Evolutionary conservation across 768 basidiomycete species (phyloP), one percentile per base, ranked within the genome.

Genomic region (Pisolithus microcarpus): DNA sequence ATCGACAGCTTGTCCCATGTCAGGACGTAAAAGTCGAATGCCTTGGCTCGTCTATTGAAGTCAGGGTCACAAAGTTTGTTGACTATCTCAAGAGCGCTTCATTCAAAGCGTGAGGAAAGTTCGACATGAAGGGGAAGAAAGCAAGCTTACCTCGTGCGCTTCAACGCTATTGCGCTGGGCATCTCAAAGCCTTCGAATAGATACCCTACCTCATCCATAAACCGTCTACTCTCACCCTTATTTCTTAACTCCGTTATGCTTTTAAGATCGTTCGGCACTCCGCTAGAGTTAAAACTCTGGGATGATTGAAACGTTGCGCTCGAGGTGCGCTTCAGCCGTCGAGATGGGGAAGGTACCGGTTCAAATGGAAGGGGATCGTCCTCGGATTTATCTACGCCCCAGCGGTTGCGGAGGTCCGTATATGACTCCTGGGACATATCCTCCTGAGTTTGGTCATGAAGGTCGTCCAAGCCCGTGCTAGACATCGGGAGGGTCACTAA

Each of bases 201-300:
- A 66, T 91, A 92, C 0, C 90, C 90, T 3, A 90, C 78, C 59
- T 91, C 89, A 53, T 92, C 90, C 39, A 90, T 65, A 61, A 91
- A 91, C 15, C 87, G 72, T 54, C 89, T 73, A 49, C 75, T 82
- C 67, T 91, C 87, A 11, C 90, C 90, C 63, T 87, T 87, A 60
- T 78, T 85, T 50, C 88, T 70, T 37, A 91, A 71, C 55, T 91
- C 89, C 0, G 86, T 85, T 40, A 91, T 87, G 52, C 85, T 88
- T 66, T 85, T 85, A 45, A 87, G 60, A 31, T 85, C 82, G 55
- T 87, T 86, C 73, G 80, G 80, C 78, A 84, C 79, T 11, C 78
- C 80, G 13, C 66, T 61, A 1, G 81, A 15, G 23, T 24, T 43
- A 5, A 19, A 71, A n/a, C 82, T 65, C 60, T 44, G 69, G 65